A percentile compares a stretch with the other conserved stretches of the same genome.
These are phyloP conservation scores for Parsonsia alboflavescens DNA, from an alignment of 257 asterid genomes.

Conservation along the genomic window DNA sequence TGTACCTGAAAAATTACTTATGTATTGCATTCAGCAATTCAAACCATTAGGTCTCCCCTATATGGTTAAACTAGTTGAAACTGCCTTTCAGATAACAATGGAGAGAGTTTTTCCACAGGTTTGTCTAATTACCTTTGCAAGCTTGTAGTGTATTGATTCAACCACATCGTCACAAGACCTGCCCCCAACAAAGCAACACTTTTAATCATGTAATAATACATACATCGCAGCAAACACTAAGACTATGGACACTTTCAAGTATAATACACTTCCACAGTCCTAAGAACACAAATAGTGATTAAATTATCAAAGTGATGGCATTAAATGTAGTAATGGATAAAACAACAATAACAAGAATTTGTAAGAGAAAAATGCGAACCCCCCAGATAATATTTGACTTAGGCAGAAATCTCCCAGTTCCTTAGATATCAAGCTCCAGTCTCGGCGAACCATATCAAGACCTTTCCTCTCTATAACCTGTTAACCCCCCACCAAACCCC, in stretches of 20 bases:
- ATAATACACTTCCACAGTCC: background rate
- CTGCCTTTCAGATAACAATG: background rate
- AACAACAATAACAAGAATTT: background rate
- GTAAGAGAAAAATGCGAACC: slow-evolving; percentile 34
- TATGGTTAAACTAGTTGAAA: background rate
- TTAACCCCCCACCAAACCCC: background rate
- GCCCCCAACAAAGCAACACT: slow-evolving; percentile 27
- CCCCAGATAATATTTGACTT: slow-evolving; percentile 84
- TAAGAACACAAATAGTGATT: background rate
- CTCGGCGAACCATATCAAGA: slow-evolving; percentile 99
- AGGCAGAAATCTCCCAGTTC: slow-evolving; percentile 96
- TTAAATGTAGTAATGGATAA: background rate
- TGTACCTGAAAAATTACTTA: slow-evolving; percentile 50
- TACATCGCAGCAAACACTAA: background rate
- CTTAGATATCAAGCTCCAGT: slow-evolving; percentile 97
- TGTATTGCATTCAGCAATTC: slow-evolving; percentile 5
- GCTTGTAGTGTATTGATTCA: slow-evolving; percentile 83
- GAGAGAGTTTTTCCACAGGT: slow-evolving; percentile 11
- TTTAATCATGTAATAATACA: background rate
- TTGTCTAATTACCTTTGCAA: slow-evolving; percentile 55
- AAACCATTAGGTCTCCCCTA: background rate
- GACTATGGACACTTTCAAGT: background rate
- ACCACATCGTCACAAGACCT: slow-evolving; percentile 94
- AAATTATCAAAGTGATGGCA: background rate
- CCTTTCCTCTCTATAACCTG: slow-evolving; percentile 94